Evolutionary conservation across 1,284 basidiomycete species (phyloP), one percentile per base, ranked within the genome.

Genomic region (Rhodotorula sp.): DNA sequence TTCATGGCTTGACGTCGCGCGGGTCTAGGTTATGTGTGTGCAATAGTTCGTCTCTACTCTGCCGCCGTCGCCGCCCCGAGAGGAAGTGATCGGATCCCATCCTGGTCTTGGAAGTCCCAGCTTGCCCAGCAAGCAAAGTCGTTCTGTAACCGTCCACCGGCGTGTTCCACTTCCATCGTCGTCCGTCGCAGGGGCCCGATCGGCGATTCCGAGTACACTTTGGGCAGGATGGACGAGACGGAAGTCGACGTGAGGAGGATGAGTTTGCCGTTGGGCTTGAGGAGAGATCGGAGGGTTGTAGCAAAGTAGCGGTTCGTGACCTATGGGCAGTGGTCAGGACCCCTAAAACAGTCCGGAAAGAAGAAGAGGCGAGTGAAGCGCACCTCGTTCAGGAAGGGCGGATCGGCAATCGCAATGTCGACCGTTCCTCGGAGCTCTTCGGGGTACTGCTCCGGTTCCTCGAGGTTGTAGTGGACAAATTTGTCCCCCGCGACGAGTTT

Each of bases 381-480:
- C 28, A 78, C 78, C 71, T 79, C 76, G 65, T 79, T 79, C 47
- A 81, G 57, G 66, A 79, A 81, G 0, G 80, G 80, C 21, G 80
- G 80, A 26, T 81, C 80, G 6, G 77, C 70, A 3, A 81, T 73
- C 14, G 78, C 76, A 1, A 81, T 64, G 28, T 80, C 79, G 26
- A 81, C 79, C 0, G 68, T 77, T 0, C 76, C 78, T 16, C 68
- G 47, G 3, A 80, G 61, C 45, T 74, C 72, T 19, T 69, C 52
- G 0, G 78, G 78, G 15, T 78, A 61, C 23, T 55, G 63, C 10
- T 71, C 68, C 2, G 80, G 80, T 52, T 80, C 77, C 68, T 80
- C 74, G 3, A 81, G 66, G 61, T 81, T 79, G 70, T 80, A 81
- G 55, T 78, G 77, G 43, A 80, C 77, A 45, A 78, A 81, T 19